Conservation (phyloP, 1,139 yeast species). For the Taphrina communis region DNA sequence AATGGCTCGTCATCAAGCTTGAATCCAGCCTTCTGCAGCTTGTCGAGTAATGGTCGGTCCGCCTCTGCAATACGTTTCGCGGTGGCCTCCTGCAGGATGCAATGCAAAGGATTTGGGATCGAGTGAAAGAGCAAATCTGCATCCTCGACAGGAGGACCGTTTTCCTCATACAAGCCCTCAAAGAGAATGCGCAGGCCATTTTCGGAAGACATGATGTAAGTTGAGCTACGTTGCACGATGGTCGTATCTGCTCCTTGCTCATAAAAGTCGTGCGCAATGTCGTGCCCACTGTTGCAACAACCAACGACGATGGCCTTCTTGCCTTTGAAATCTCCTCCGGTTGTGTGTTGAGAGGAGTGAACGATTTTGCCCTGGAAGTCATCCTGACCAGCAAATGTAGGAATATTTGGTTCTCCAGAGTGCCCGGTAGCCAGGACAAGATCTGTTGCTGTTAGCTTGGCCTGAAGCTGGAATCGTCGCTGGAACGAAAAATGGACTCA, state of each 20-base stretch:
- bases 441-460: not conserved
- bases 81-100: constrained; percentile 52
- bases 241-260: constrained; percentile 57
- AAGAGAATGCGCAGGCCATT: constrained; percentile 52
- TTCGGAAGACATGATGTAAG: constrained; percentile 55
- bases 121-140: constrained; percentile 54
- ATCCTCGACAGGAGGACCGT: constrained; percentile 54
- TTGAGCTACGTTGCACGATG: constrained; percentile 56
- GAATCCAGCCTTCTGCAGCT: constrained; percentile 54
- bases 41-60: constrained; percentile 52
- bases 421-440: constrained; percentile 57
- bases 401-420: constrained; percentile 55
- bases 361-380: constrained; percentile 54
- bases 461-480: not conserved
- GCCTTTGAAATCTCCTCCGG: constrained; percentile 55
- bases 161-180: constrained; percentile 52
- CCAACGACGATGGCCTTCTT: constrained; percentile 57
- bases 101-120: constrained; percentile 52
- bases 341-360: constrained; percentile 55
- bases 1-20: constrained; percentile 53
- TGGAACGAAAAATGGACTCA: constrained; percentile 4
- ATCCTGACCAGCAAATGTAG: constrained; percentile 53
- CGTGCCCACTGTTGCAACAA: constrained; percentile 58
- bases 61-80: constrained; percentile 51
- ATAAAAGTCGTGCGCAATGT: constrained; percentile 57